phyloP scores from a whole-genome alignment of 768 basidiomycete species.

The Mycena olivaceomarginata region DNA sequence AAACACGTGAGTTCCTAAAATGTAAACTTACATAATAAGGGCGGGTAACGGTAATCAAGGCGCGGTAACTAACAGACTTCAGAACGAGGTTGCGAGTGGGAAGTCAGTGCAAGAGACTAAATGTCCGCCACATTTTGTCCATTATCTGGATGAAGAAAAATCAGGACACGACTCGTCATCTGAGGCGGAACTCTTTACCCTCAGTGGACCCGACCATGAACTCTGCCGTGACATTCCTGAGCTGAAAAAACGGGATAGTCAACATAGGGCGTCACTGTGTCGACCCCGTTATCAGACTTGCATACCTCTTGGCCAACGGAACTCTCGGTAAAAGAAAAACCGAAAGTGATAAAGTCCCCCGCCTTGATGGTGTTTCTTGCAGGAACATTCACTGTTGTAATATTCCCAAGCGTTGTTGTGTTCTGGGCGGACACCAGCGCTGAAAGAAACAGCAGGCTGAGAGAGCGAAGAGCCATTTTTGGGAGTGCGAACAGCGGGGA shows the following conservation, averaged over 20 bases:
- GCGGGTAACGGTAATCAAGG: too few relatives aligned
- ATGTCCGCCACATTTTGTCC: conserved; percentile 8
- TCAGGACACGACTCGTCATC: not conserved
- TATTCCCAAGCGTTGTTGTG: not conserved
- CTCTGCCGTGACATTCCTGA: conserved; percentile 18
- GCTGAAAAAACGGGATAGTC: not conserved
- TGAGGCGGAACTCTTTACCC: not conserved
- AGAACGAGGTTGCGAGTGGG: too few relatives aligned
- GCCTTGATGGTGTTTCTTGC: not conserved
- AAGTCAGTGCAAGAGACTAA: too few relatives aligned
- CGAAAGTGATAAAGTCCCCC: not conserved
- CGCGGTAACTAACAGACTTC: too few relatives aligned
- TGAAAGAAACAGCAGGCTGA: not conserved
- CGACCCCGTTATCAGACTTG: not conserved
- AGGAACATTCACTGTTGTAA: not conserved
- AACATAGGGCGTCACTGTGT: not conserved
- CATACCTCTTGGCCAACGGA: not conserved
- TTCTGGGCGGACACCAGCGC: not conserved
- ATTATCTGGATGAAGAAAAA: not conserved
- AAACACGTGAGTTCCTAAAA: too few relatives aligned
- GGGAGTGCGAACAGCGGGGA: not conserved
- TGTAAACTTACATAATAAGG: too few relatives aligned
- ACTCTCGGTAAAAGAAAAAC: not conserved
- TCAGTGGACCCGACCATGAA: conserved; percentile 15
- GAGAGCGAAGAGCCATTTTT: conserved; percentile 1